Evolutionary conservation across 768 basidiomycete genomes (phyloP), one percentile per base, ranked within the genome.

Genomic region (Tricholoma saponaceum): DNA sequence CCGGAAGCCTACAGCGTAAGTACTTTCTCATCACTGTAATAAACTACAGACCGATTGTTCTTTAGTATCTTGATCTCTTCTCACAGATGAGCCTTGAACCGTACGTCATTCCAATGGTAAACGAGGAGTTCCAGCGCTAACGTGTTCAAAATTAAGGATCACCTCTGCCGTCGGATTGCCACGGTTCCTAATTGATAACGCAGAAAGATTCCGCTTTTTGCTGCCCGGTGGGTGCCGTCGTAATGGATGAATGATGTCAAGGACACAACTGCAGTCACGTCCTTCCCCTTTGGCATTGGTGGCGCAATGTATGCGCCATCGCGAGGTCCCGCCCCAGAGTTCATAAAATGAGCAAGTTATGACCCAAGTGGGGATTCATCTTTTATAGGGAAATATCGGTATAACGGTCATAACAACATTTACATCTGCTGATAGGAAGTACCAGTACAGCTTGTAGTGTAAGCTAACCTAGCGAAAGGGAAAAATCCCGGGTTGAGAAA

Each of bases 1-100:
- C 85, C 85, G 16, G 85, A 87, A 68, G 81, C 80, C 1, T 83
- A 82, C 63, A 79, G 70, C 55, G 81, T 83, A 60, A 65, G 79
- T 74, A n/a, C 25, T 22, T 23, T 23, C 22, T 44, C 59, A 30
- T 18, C 25, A 18, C 41, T 5, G 41, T 43, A 25, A 25, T 10
- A 5, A 49, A 20, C 37, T n/a, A 30, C 41, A 20, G 56, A 30
- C 32, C 37, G 56, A 32, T 59, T 52, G 10, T 22, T 59, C 13
- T n/a, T 13, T 60, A 83, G 81, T 84, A 80, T 61, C 72, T 77
- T 39, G 82, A 83, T 60, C 64, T 85, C 14, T 64, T 83, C 44
- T 76, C 78, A 10, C 78, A 80, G 60, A 74, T 84, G 76, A 78
- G 73, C 59, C 76, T 79, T 6, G 76, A 78, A 56, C 78, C 83